Evolutionary conservation across 495 filamentous ascomycete genomes (phyloP).

Genomic region (Penicillium waksmanii): DNA sequence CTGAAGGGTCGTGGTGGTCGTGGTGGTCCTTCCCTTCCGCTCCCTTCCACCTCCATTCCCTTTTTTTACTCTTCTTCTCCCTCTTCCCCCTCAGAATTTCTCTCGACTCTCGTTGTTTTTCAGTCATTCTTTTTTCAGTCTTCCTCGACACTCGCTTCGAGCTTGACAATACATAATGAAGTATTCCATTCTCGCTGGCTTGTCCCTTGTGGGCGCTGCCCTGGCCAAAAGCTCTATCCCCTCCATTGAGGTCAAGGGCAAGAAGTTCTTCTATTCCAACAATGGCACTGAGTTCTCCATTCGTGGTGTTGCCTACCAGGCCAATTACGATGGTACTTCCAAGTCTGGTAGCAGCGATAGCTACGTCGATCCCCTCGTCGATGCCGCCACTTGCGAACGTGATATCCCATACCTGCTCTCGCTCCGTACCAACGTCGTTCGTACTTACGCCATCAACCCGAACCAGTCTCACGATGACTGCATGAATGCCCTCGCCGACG

Average conservation of each 20-base stretch:
- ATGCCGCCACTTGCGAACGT: constrained; percentile 70
- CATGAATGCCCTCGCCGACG: constrained; percentile 83
- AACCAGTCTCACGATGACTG: constrained; percentile 74
- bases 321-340: constrained; percentile 56
- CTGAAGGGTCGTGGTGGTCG: too few species aligned
- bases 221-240: constrained; percentile 58
- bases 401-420: constrained; percentile 81
- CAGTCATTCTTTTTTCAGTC: constrained; percentile 22
- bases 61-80: constrained; percentile 20
- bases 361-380: constrained; percentile 74
- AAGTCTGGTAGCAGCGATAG: constrained; percentile 29
- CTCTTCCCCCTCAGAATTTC: constrained; percentile 20
- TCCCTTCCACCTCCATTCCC: constrained; percentile 13
- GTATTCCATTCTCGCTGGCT: constrained; percentile 50
- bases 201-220: constrained; percentile 55
- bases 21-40: constrained; percentile 12
- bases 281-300: constrained; percentile 87
- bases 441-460: constrained; percentile 92
- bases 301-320: constrained; percentile 89
- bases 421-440: constrained; percentile 86
- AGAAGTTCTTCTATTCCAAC: constrained; percentile 73
- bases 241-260: constrained; percentile 63
- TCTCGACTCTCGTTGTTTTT: constrained; percentile 8
- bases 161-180: constrained; percentile 43
- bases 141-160: constrained; percentile 17